Conservation (phyloP, 352 stramenopile genomes). For the Phytophthora gonapodyides region DNA sequence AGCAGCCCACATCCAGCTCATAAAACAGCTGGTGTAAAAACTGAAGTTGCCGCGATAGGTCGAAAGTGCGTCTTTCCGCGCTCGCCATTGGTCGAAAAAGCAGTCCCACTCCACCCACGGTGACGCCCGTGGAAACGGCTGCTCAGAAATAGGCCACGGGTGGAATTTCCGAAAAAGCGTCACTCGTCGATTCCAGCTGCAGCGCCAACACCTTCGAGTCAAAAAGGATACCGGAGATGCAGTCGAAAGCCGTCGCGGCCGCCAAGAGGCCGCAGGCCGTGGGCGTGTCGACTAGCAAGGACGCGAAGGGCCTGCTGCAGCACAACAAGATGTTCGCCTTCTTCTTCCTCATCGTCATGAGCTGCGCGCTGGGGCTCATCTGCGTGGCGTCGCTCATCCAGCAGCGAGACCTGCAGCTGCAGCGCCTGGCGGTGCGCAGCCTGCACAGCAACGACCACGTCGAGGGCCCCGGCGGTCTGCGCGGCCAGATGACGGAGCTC, state of each 20-base stretch:
- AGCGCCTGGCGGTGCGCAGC: conserved; percentile 29
- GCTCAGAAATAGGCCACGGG: no score
- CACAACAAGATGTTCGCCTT: conserved; percentile 40
- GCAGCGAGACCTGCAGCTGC: conserved; percentile 41
- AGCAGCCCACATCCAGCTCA: conserved; percentile 30
- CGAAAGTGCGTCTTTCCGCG: not conserved
- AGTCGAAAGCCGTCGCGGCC: no score
- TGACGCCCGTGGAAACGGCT: no score
- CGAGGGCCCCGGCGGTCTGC: conserved; percentile 14
- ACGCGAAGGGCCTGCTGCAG: conserved; percentile 19
- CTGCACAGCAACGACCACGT: conserved; percentile 16
- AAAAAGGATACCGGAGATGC: no score
- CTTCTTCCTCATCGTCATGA: conserved; percentile 57
- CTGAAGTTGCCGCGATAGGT: conserved; percentile 24
- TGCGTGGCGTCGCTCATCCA: conserved; percentile 63
- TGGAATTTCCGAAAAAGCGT: no score
- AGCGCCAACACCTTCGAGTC: no score
- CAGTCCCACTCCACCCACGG: no score
- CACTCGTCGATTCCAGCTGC: no score
- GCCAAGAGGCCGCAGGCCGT: no score
- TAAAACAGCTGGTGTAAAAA: conserved; percentile 23
- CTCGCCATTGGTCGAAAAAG: not conserved
- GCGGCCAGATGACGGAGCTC: conserved; percentile 25
- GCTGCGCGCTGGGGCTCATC: conserved; percentile 55
- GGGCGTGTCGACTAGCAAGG: not conserved